phyloP scores from a whole-genome alignment of 495 filamentous ascomycete species.

The Bombardia bombarda region DNA sequence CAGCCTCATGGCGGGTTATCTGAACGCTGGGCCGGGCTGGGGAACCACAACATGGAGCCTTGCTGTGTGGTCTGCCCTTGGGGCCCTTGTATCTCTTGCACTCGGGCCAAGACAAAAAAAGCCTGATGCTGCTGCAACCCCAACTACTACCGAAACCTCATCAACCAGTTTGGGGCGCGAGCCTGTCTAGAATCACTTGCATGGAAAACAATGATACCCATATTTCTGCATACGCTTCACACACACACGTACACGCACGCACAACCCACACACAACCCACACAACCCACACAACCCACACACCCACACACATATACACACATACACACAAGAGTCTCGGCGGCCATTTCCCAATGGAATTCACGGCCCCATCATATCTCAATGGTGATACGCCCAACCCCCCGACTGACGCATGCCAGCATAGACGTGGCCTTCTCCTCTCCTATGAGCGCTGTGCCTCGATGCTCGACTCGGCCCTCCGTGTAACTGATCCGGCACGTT shows the following conservation, averaged over 20 bases:
- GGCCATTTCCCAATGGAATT: too few relatives aligned
- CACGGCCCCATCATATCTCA: slow-evolving; percentile 29
- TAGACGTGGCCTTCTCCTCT: slow-evolving; percentile 32
- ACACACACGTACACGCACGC: too few relatives aligned
- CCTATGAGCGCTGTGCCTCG: slow-evolving; percentile 40
- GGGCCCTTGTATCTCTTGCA: slow-evolving; percentile 13
- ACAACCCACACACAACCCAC: too few relatives aligned
- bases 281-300: too few relatives aligned
- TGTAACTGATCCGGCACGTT: slow-evolving; percentile 44
- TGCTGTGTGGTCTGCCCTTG: slow-evolving; percentile 30
- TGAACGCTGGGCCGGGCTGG: slow-evolving; percentile 53
- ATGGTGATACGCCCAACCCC: slow-evolving; percentile 37
- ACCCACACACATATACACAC: neutral
- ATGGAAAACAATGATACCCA: too few relatives aligned
- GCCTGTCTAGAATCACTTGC: too few relatives aligned
- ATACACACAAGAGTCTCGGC: too few relatives aligned
- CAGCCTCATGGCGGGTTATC: slow-evolving; percentile 53
- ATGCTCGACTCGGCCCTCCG: slow-evolving; percentile 44
- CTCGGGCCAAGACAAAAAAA: slow-evolving; percentile 6
- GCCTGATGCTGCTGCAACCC: neutral
- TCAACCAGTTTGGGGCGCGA: too few relatives aligned
- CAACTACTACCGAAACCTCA: neutral
- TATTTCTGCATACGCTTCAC: too few relatives aligned
- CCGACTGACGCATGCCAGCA: slow-evolving; percentile 43
- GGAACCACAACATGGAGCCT: slow-evolving; percentile 50